phyloP scores from a whole-genome alignment of 306 rosid species.

The Casuarina cunninghamiana region DNA sequence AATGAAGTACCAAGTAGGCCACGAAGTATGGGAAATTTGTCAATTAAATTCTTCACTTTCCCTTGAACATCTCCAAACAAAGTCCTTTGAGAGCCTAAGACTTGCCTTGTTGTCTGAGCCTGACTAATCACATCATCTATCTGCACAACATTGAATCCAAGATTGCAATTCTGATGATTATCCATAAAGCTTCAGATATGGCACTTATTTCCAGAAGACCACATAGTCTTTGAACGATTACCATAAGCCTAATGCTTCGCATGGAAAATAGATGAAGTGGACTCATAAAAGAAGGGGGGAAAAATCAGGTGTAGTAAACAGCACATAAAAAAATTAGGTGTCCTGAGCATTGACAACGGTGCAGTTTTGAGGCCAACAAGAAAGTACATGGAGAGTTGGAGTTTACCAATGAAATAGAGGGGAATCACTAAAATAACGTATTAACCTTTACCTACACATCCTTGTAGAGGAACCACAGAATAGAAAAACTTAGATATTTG shows the following conservation, averaged over 20 bases:
- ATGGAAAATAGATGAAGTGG: background rate
- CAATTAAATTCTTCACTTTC: constrained; percentile 80
- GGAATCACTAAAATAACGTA: background rate
- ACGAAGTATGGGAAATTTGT: constrained; percentile 84
- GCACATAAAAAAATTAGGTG: too few relatives aligned
- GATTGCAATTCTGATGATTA: background rate
- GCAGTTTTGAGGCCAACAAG: background rate
- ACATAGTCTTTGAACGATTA: background rate
- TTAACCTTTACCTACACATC: background rate
- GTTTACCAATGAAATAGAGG: background rate
- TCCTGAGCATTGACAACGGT: background rate
- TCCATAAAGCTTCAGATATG: background rate
- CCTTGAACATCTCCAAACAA: constrained; percentile 97
- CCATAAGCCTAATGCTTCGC: background rate
- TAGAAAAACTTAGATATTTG: background rate
- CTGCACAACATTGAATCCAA: constrained; percentile 40
- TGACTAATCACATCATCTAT: constrained; percentile 98
- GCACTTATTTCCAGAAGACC: background rate
- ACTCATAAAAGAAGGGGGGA: background rate
- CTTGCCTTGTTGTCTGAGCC: constrained; percentile 92
- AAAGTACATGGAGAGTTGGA: background rate
- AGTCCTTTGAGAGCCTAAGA: constrained; percentile 78
- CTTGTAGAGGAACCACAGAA: background rate
- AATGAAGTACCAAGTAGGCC: constrained; percentile 69
- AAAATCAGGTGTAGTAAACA: too few relatives aligned